Conservation (phyloP, 805 yeast species). For the Metschnikowia similis region DNA sequence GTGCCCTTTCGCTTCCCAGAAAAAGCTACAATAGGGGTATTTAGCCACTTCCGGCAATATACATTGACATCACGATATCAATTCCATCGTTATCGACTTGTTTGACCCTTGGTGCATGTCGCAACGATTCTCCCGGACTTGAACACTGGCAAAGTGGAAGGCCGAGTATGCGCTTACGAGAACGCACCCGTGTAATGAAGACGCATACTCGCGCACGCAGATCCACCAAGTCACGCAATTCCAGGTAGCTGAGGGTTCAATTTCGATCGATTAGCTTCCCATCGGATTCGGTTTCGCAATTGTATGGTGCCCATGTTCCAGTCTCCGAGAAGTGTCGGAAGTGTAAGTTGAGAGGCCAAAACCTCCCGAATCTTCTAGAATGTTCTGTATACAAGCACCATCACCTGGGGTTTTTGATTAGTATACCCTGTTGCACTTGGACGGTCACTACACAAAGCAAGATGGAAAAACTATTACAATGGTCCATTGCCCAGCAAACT, state of each 20-base stretch:
- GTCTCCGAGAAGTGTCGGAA: background rate
- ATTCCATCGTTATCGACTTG: background rate
- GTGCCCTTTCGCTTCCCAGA: background rate
- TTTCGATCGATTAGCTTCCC: background rate
- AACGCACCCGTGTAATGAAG: background rate
- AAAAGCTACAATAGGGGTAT: background rate
- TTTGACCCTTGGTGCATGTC: background rate
- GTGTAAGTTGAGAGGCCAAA: background rate
- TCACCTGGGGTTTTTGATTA: background rate
- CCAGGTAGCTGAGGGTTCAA: background rate
- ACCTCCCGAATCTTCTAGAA: slow-evolving; percentile 15
- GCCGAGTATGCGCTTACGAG: slow-evolving; percentile 1
- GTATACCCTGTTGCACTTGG: background rate
- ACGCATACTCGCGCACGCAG: background rate
- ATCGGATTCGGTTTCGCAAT: background rate
- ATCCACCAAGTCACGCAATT: background rate
- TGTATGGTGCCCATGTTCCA: too few species aligned
- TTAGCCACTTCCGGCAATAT: too few species aligned
- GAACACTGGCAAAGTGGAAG: background rate
- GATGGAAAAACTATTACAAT: slow-evolving; percentile 88
- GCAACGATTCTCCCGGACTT: background rate
- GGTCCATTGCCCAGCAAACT: slow-evolving; percentile 82
- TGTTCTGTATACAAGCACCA: slow-evolving; percentile 10
- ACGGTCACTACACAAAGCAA: background rate
- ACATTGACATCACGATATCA: too few species aligned